Percentiles rank a stretch among this genome's conserved stretches.
phyloP scores from a whole-genome alignment of 805 yeast genomes.

The Jamesozyma gamospora region DNA sequence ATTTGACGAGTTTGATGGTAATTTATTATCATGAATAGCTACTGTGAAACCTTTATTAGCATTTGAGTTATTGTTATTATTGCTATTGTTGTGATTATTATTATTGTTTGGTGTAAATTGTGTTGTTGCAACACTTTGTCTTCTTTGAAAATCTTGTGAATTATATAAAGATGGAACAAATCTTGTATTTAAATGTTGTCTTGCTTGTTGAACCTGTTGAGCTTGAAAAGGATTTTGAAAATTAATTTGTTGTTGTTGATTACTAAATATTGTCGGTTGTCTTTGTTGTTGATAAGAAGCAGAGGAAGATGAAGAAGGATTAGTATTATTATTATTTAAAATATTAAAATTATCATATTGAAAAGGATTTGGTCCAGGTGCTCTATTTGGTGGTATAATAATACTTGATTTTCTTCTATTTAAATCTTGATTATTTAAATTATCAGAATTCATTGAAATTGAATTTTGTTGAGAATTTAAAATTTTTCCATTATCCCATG shows the following conservation, averaged over 20 bases:
- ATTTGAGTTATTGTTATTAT: neutral
- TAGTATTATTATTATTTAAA: neutral
- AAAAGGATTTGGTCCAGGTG: conserved; percentile 34
- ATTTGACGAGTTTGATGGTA: too few relatives aligned
- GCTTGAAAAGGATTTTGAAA: conserved; percentile 2
- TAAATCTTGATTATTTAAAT: neutral
- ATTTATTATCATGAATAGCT: neutral
- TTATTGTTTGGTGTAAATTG: conserved; percentile 1
- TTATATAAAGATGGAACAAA: conserved; percentile 15
- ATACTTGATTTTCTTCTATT: conserved; percentile 28
- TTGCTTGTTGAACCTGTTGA: conserved; percentile 8
- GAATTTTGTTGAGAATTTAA: neutral
- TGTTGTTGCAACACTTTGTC: conserved; percentile 31
- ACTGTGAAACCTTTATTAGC: neutral
- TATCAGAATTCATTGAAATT: neutral
- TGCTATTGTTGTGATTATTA: neutral
- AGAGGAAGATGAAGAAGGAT: neutral
- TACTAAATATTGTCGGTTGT: conserved; percentile 1
- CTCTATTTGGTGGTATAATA: conserved; percentile 36
- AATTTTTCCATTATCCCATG: conserved; percentile 9
- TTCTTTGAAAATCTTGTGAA: conserved; percentile 26
- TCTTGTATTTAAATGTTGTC: conserved; percentile 13
- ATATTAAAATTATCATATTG: conserved; percentile 23
- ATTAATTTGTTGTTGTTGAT: conserved; percentile 2
- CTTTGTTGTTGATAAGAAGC: conserved; percentile 2